These are phyloP conservation scores for Polyporus arcularius DNA, from an alignment of 768 basidiomycete species.

Conservation along the genomic window DNA sequence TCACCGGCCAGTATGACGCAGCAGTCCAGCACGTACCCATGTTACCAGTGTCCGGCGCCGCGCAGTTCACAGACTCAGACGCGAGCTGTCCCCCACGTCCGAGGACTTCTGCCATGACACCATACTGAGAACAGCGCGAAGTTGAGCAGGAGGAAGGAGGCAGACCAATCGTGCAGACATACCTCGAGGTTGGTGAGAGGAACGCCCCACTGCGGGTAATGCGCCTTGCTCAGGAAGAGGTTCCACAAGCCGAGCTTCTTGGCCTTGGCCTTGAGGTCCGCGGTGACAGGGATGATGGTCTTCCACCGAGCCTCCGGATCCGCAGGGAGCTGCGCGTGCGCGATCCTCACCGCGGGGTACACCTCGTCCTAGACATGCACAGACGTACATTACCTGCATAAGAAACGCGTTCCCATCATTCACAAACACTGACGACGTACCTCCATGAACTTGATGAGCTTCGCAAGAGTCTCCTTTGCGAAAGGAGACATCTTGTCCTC, in stretches of 20 bases:
- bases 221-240: constrained; percentile 91
- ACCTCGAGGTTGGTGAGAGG: constrained; percentile 95
- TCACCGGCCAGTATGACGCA: too few species aligned
- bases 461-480: constrained; percentile 84
- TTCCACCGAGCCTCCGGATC: constrained; percentile 81
- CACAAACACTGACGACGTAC: constrained; percentile 39
- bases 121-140: constrained; percentile 60
- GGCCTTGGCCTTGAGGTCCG: constrained; percentile 85
- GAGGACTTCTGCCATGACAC: constrained; percentile 95
- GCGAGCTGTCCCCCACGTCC: constrained; percentile 82
- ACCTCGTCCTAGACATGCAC: constrained; percentile 73
- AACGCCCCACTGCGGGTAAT: constrained; percentile 88
- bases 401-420: neutral
- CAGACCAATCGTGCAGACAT: constrained; percentile 14
- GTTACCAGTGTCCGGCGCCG: constrained; percentile 97
- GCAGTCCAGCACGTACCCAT: constrained; percentile 67
- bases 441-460: constrained; percentile 83
- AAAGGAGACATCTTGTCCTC: constrained; percentile 92
- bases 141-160: neutral
- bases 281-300: constrained; percentile 77
- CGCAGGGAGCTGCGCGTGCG: constrained; percentile 78
- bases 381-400: neutral
- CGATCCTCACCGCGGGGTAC: constrained; percentile 73
- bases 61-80: constrained; percentile 88
- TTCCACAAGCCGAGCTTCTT: constrained; percentile 94